Evolutionary conservation across 495 filamentous ascomycete species (phyloP).

Genomic region (Elaphomyces granulatus): DNA sequence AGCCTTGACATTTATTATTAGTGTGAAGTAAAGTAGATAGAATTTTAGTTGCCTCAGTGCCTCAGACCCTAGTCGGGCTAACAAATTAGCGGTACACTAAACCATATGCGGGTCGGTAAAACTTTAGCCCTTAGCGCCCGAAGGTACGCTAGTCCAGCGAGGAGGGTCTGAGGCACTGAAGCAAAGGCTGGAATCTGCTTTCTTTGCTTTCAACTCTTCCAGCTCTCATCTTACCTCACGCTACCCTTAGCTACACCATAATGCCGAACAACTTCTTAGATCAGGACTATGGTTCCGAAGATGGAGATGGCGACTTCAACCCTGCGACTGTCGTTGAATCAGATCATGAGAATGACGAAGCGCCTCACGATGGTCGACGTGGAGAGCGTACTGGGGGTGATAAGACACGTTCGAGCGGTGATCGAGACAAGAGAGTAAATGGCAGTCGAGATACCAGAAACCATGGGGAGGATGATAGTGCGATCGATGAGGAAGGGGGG

Average conservation of each 20-base stretch:
- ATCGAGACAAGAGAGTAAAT: constrained; percentile 11
- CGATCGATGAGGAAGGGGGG: constrained; percentile 32
- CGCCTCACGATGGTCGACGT: constrained; percentile 20
- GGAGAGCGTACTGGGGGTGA: constrained; percentile 23
- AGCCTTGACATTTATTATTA: too few species aligned
- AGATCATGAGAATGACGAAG: constrained; percentile 44
- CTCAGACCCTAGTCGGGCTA: too few species aligned
- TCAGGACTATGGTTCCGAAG: constrained; percentile 52
- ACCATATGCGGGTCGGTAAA: too few species aligned
- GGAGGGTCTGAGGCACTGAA: too few species aligned
- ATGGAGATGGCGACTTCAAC: constrained; percentile 75
- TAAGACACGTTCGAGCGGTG: constrained; percentile 6
- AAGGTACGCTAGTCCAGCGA: too few species aligned
- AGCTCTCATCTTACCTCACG: too few species aligned
- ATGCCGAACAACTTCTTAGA: constrained; percentile 41
- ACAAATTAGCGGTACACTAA: too few species aligned
- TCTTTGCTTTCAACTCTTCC: too few species aligned
- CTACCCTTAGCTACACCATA: constrained; percentile 9
- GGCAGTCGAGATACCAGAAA: constrained; percentile 35
- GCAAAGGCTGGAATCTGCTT: too few species aligned
- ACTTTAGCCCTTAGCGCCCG: too few species aligned
- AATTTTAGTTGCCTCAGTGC: too few species aligned
- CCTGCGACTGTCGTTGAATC: constrained; percentile 52
- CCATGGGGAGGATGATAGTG: constrained; percentile 30
- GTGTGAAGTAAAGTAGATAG: too few species aligned